phyloP scores from a whole-genome alignment of 2,329 filamentous ascomycete species.

The Fusarium sp. region DNA sequence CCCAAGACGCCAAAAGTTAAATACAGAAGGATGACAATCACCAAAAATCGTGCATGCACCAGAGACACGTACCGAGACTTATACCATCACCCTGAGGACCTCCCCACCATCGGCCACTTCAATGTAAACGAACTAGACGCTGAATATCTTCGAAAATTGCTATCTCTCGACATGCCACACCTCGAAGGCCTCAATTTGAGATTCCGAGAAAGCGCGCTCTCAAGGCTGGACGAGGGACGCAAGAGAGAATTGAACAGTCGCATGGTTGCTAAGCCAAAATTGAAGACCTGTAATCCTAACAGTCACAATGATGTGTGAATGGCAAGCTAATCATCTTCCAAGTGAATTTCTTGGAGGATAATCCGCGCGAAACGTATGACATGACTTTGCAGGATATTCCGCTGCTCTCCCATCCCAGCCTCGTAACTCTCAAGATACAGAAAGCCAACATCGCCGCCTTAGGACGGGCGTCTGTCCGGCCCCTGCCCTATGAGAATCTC shows the following conservation, averaged over 20 bases:
- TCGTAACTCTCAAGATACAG: neutral
- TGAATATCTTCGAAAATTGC: accelerated
- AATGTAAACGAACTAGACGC: neutral
- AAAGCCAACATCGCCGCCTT: accelerated
- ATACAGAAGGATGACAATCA: neutral
- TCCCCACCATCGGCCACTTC: neutral
- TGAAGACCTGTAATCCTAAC: neutral
- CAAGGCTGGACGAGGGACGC: neutral
- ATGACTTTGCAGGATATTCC: neutral
- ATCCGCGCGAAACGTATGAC: accelerated
- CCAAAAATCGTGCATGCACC: neutral
- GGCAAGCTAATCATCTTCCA: accelerated
- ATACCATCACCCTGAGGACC: neutral
- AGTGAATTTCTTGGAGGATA: neutral
- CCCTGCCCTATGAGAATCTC: neutral
- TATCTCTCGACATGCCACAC: neutral
- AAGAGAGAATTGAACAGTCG: neutral
- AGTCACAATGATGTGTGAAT: accelerated
- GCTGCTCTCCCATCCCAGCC: neutral
- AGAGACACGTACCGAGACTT: neutral
- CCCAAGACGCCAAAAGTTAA: neutral
- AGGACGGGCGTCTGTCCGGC: neutral
- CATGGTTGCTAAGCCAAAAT: accelerated
- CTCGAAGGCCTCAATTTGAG: neutral
- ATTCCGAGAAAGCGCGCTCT: neutral